A percentile compares a stretch with the other conserved stretches of the same genome.
These are phyloP conservation scores for Septoria petroselini DNA, from an alignment of 2,329 filamentous ascomycete species.

Conservation along the genomic window DNA sequence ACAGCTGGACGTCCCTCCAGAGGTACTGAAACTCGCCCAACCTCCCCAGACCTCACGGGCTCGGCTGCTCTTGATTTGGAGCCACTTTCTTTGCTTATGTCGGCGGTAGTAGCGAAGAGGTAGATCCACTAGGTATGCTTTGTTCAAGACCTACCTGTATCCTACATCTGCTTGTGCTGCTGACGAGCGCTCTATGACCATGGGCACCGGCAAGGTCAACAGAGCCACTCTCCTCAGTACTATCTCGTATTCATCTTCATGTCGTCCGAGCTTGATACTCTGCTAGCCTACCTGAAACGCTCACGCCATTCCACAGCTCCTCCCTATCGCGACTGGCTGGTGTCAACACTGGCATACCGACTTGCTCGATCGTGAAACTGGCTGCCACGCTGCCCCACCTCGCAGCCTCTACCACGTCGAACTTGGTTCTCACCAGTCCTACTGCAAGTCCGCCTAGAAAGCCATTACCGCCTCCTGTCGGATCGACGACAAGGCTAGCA, in stretches of 20 bases:
- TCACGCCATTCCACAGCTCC: slow-evolving; percentile 51
- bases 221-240: neutral
- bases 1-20: too few relatives aligned
- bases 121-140: too few relatives aligned
- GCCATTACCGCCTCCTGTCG: slow-evolving; percentile 89
- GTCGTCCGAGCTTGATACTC: slow-evolving; percentile 32
- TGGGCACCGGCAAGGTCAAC: too few relatives aligned
- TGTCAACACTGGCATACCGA: slow-evolving; percentile 68
- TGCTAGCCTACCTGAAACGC: slow-evolving; percentile 43
- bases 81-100: too few relatives aligned
- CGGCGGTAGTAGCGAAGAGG: too few relatives aligned
- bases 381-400: slow-evolving; percentile 78
- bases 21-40: too few relatives aligned
- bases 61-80: too few relatives aligned
- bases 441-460: slow-evolving; percentile 68
- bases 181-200: too few relatives aligned
- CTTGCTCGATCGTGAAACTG: slow-evolving; percentile 91
- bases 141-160: too few relatives aligned
- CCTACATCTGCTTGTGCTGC: too few relatives aligned
- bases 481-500: slow-evolving; percentile 68
- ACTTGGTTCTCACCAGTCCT: slow-evolving; percentile 54
- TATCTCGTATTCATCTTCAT: neutral
- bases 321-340: slow-evolving; percentile 23
- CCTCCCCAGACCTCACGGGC: too few relatives aligned
- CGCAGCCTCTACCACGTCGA: slow-evolving; percentile 65